Evolutionary conservation across 208 protist species (phyloP).

Genomic region (Balamuthia mandrillaris): DNA sequence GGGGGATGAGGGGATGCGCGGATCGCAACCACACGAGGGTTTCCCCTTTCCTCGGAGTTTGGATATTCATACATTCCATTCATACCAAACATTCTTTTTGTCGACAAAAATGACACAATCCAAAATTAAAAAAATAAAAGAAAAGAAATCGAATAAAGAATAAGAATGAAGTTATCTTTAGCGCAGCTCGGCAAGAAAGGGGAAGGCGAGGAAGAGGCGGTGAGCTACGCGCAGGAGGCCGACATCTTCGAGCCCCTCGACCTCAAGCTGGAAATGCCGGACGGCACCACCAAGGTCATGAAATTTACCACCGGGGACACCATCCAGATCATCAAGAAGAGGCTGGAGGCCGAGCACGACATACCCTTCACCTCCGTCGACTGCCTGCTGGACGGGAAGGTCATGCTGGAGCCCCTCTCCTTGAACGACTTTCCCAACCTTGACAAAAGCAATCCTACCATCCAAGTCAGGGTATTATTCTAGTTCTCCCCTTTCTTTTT

Average conservation of each 20-base stretch:
- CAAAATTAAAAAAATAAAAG: neutral
- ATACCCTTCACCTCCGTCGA: neutral
- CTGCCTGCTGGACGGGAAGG: neutral
- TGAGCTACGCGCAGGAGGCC: neutral
- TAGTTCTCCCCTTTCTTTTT: too few species aligned
- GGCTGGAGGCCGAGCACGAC: constrained; percentile 12
- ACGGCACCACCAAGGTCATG: neutral
- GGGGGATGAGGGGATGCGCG: too few species aligned
- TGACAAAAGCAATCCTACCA: neutral
- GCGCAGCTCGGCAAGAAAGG: too few species aligned
- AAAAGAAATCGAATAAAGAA: neutral
- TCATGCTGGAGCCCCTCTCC: constrained; percentile 1
- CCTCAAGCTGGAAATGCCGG: neutral
- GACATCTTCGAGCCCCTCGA: neutral
- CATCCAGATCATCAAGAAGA: constrained; percentile 24
- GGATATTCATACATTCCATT: too few species aligned
- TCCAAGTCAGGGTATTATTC: neutral
- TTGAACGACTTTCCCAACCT: constrained; percentile 6
- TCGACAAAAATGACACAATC: too few species aligned
- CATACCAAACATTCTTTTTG: too few species aligned
- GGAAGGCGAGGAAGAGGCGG: neutral
- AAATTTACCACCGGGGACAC: constrained; percentile 21
- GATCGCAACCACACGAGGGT: too few species aligned
- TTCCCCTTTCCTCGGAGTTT: too few species aligned
- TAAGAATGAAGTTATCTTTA: constrained; percentile 2